phyloP scores from a whole-genome alignment of 2,329 filamentous ascomycete species.

The Penicillium sumatraense region DNA sequence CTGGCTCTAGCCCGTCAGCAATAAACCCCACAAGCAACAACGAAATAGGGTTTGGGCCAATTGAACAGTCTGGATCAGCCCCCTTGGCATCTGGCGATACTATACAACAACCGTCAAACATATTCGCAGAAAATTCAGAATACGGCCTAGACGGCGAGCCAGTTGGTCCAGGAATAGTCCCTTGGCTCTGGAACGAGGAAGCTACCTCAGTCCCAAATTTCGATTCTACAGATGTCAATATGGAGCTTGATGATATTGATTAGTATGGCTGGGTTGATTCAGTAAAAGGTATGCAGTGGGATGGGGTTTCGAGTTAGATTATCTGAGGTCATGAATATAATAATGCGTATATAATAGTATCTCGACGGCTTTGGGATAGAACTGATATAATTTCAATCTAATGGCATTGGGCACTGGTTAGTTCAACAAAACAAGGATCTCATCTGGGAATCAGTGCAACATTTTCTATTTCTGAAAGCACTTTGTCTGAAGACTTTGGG shows the following conservation, averaged over 20 bases:
- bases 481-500: too few relatives aligned
- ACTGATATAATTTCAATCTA: too few relatives aligned
- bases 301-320: not conserved
- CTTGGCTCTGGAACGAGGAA: slow-evolving; percentile 25
- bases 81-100: not conserved
- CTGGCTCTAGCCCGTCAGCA: not conserved
- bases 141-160: not conserved
- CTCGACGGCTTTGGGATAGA: too few relatives aligned
- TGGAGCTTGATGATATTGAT: slow-evolving; percentile 39
- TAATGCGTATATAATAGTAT: too few relatives aligned
- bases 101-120: not conserved
- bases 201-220: not conserved
- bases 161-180: not conserved
- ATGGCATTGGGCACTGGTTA: too few relatives aligned
- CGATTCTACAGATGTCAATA: slow-evolving; percentile 13
- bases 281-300: slow-evolving; percentile 32
- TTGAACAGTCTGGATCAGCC: not conserved
- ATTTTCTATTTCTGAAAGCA: too few relatives aligned
- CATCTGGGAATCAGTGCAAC: too few relatives aligned
- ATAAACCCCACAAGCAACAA: not conserved
- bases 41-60: not conserved
- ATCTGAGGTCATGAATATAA: too few relatives aligned
- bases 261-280: slow-evolving; percentile 48
- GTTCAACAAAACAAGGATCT: too few relatives aligned
- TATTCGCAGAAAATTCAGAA: not conserved